Evolutionary conservation across 2,329 filamentous ascomycete species (phyloP).

Genomic region (Zelopaecilomyces penicillatus): DNA sequence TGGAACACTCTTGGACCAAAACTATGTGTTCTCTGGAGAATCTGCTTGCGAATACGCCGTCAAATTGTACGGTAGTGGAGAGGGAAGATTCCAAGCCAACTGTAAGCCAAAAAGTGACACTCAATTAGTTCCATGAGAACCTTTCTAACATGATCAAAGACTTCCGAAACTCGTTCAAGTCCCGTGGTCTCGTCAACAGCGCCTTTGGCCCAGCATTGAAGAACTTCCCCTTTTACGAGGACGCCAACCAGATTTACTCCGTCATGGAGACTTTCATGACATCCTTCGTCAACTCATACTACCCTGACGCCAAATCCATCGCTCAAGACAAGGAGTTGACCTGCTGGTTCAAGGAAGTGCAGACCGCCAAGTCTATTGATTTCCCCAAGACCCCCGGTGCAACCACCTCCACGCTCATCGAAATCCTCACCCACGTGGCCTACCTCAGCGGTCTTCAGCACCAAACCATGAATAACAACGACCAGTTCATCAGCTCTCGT

Average conservation of each 20-base stretch:
- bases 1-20: too few relatives aligned
- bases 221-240: conserved; percentile 36
- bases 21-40: too few relatives aligned
- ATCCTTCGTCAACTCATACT: conserved; percentile 34
- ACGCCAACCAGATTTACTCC: conserved; percentile 27
- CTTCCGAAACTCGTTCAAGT: conserved; percentile 17
- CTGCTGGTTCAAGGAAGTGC: conserved; percentile 33
- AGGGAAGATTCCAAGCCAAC: too few relatives aligned
- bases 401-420: conserved; percentile 21
- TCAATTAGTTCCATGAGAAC: too few relatives aligned
- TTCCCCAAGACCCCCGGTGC: conserved; percentile 23
- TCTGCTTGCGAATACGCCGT: too few relatives aligned
- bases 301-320: conserved; percentile 23
- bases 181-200: conserved; percentile 31
- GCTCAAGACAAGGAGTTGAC: conserved; percentile 31
- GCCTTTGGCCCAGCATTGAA: conserved; percentile 27
- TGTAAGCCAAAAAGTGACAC: too few relatives aligned
- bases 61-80: too few relatives aligned
- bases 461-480: conserved; percentile 33
- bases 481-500: conserved; percentile 24
- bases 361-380: conserved; percentile 28
- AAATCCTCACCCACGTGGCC: conserved; percentile 27
- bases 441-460: conserved; percentile 23
- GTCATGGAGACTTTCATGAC: conserved; percentile 29
- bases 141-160: too few relatives aligned